Conservation (phyloP, 148 eudicot genomes). For the Dianthus caryophyllus region DNA sequence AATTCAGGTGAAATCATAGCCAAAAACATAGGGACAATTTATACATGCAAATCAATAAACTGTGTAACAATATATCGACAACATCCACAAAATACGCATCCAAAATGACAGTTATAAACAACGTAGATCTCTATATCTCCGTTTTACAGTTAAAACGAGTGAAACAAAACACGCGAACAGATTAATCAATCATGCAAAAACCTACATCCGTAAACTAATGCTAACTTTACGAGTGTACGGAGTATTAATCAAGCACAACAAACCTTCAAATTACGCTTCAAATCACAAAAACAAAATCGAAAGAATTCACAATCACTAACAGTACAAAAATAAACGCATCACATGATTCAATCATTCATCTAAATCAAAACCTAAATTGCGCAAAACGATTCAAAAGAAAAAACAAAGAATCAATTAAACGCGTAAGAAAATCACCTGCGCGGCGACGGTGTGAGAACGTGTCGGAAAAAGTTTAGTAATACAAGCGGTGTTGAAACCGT, state of each 20-base stretch:
- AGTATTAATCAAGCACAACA: neutral
- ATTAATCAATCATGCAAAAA: no score
- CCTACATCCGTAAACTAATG: neutral
- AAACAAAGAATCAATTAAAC: neutral
- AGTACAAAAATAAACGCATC: neutral
- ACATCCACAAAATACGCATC: no score
- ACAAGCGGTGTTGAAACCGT: constrained; percentile 96
- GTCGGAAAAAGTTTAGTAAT: constrained; percentile 98
- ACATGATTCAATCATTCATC: neutral
- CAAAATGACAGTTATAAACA: no score
- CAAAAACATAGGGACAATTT: no score
- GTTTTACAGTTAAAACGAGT: no score
- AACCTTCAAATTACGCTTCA: neutral
- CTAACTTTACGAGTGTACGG: neutral
- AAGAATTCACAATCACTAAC: neutral
- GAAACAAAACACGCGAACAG: no score
- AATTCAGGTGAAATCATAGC: no score
- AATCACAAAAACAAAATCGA: neutral
- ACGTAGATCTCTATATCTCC: no score
- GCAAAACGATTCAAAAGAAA: neutral
- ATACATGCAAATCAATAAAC: no score
- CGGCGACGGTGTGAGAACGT: constrained; percentile 96
- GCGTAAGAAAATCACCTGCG: constrained; percentile 48
- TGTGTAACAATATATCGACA: no score
- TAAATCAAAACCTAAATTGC: neutral